These are phyloP conservation scores for Triticum turgidum DNA, from an alignment of 176 grass and related monocot genomes.

Conservation along the genomic window DNA sequence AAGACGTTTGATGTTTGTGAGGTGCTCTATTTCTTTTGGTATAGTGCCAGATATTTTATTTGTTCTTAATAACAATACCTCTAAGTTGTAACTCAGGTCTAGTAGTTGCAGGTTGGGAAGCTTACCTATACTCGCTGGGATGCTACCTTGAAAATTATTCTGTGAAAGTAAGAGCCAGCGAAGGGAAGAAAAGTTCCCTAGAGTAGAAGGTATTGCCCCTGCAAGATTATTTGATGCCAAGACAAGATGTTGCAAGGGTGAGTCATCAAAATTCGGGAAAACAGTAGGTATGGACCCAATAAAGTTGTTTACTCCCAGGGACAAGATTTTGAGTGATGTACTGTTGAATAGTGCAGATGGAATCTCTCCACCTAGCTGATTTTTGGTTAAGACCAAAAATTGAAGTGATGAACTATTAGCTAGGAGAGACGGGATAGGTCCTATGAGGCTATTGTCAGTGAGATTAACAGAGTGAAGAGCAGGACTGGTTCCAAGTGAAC, in stretches of 20 bases:
- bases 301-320: not conserved
- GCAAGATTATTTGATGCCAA: constrained; percentile 27
- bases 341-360: not conserved
- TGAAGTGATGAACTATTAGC: not conserved
- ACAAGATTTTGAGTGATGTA: not conserved
- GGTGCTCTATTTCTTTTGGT: constrained; percentile 15
- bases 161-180: rapidly evolving
- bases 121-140: no score
- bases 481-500: not conserved
- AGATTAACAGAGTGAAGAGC: not conserved
- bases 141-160: no score
- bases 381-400: not conserved
- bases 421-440: constrained; percentile 20
- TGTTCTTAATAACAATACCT: not conserved
- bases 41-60: constrained; percentile 34
- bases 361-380: constrained; percentile 30
- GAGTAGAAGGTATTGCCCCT: constrained; percentile 21
- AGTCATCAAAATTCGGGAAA: not conserved
- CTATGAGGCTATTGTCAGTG: constrained; percentile 16
- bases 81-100: not conserved
- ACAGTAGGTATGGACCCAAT: not conserved
- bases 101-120: no score
- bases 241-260: not conserved
- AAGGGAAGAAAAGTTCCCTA: no score
- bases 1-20: not conserved